Evolutionary conservation across 2,329 filamentous ascomycete species (phyloP), one percentile per base, ranked within the genome.

Genomic region (Venturia effusa): DNA sequence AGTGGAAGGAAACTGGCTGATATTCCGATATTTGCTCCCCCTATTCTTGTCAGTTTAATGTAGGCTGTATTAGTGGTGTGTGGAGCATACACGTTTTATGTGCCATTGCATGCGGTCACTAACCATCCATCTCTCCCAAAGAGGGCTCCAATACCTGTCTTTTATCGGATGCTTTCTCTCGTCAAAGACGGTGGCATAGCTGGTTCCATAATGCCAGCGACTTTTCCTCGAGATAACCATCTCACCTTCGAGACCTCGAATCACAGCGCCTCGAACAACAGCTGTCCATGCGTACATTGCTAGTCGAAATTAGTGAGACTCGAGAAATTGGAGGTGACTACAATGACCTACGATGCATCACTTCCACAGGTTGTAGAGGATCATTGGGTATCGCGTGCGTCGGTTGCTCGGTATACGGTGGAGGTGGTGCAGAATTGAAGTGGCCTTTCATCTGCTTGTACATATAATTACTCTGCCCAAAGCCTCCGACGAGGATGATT

Each of bases 101-200:
- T 92, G 88, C 89, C 89, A 92, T 75, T 91, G 88, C 88, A 93
- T 92, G 59, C 89, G 81, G 73, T 92, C 88, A 57, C 83, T 86
- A 7, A 92, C 88, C 88, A 91, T 92, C 88, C 88, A 92, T 60
- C 88, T 76, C 76, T 92, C 88, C 88, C 88, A 91, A 30, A 92
- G 73, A 6, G 88, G 88, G 68, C 85, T 88, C 88, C 88, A 92
- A 71, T 92, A 92, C 61, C 88, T 78, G 73, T 92, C 89, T 54
- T 80, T 83, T 6, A 89, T 83, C 3, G 84, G 83, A 72, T 93
- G 89, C 71, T 87, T 89, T 60, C 83, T 80, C 70, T 89, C 87
- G 68, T 92, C 88, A 72, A 89, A 93, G 0, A 90, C 87, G 0
- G 89, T 92, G 0, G 89, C 89, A 74, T 92, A 92, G 30, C 85